Conservation (phyloP, 441 rosid species). For the Melastoma candidum region DNA sequence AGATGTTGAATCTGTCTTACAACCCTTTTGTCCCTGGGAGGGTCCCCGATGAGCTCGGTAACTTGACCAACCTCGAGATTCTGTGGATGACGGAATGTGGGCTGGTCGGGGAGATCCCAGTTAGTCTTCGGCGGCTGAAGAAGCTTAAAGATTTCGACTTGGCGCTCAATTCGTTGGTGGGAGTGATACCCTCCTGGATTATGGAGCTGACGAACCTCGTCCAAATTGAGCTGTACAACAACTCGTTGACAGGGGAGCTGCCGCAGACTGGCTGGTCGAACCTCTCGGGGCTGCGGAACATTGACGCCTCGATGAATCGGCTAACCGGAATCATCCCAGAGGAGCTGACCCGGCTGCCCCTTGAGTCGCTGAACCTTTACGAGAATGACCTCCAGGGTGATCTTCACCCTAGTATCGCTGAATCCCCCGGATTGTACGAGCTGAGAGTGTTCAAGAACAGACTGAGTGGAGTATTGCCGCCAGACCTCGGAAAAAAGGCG, state of each 20-base stretch:
- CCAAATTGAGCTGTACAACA: slow-evolving; percentile 91
- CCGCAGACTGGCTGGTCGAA: slow-evolving; percentile 48
- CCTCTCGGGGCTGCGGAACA: slow-evolving; percentile 44
- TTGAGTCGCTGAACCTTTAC: slow-evolving; percentile 77
- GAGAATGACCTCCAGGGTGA: slow-evolving; percentile 60
- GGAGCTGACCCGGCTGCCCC: slow-evolving; percentile 52
- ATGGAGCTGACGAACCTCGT: slow-evolving; percentile 47
- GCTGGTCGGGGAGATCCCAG: slow-evolving; percentile 70
- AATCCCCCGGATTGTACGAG: slow-evolving; percentile 65
- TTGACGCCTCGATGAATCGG: slow-evolving; percentile 82
- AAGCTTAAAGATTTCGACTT: slow-evolving; percentile 74
- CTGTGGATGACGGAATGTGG: slow-evolving; percentile 87
- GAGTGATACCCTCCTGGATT: slow-evolving; percentile 60
- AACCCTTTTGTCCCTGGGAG: slow-evolving; percentile 71
- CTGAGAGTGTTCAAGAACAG: slow-evolving; percentile 60
- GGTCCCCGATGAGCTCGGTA: slow-evolving; percentile 83
- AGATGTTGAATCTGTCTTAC: slow-evolving; percentile 70
- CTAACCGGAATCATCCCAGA: slow-evolving; percentile 64
- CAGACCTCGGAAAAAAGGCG: slow-evolving; percentile 57
- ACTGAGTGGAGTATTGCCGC: slow-evolving; percentile 58
- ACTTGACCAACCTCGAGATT: slow-evolving; percentile 65
- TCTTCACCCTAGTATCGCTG: slow-evolving; percentile 48
- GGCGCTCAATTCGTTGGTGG: slow-evolving; percentile 58
- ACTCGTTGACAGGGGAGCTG: slow-evolving; percentile 65
- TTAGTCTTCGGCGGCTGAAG: slow-evolving; percentile 59